A percentile compares a stretch with the other conserved stretches of the same genome.
Evolutionary conservation across 331 rosid genomes (phyloP).

Genomic region (Acacia concinna): DNA sequence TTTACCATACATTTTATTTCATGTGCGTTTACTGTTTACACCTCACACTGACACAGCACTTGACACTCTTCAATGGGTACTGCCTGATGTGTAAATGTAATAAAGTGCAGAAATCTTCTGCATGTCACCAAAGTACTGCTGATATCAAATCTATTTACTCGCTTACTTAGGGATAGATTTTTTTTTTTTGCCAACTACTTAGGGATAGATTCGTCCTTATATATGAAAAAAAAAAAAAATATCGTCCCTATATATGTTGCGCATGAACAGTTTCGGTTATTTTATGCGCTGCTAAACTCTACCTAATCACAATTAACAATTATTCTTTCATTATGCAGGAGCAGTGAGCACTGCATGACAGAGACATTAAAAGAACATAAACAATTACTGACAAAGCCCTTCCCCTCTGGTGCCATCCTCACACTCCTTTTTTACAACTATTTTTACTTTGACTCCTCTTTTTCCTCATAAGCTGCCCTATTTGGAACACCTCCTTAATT

Average conservation of each 20-base stretch:
- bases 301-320: slow-evolving; percentile 47
- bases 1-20: not conserved
- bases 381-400: slow-evolving; percentile 29
- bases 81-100: not conserved
- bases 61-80: not conserved
- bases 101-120: not conserved
- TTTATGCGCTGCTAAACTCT: slow-evolving; percentile 20
- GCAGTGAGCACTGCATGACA: slow-evolving; percentile 5
- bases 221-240: too few species aligned
- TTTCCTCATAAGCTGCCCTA: slow-evolving; percentile 45
- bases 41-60: not conserved
- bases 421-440: not conserved
- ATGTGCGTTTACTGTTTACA: not conserved
- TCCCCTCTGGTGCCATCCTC: slow-evolving; percentile 15
- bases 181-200: too few species aligned
- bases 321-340: slow-evolving; percentile 41
- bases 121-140: slow-evolving; percentile 34
- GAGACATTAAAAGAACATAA: not conserved
- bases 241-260: slow-evolving; percentile 25
- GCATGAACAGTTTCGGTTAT: slow-evolving; percentile 23
- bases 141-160: not conserved
- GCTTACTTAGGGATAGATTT: not conserved
- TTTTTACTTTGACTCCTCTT: slow-evolving; percentile 62
- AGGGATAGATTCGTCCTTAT: slow-evolving; percentile 36
- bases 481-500: not conserved